These are phyloP conservation scores for Pulveroboletus frians DNA, from an alignment of 768 basidiomycete species.

Conservation along the genomic window DNA sequence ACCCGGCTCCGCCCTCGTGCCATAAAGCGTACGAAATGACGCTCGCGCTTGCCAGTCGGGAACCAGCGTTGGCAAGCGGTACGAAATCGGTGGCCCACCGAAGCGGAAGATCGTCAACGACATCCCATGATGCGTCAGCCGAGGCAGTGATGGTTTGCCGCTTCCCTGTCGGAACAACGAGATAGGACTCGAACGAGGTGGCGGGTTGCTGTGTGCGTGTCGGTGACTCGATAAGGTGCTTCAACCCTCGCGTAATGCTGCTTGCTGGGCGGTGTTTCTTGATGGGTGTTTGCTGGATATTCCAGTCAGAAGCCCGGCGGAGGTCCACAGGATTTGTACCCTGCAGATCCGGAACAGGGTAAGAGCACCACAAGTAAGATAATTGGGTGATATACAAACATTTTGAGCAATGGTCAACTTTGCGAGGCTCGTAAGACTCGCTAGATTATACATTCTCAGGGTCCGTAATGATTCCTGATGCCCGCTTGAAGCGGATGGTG, in stretches of 20 bases:
- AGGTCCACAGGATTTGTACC: slow-evolving; percentile 59
- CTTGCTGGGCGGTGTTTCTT: slow-evolving; percentile 48
- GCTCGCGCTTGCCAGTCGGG: slow-evolving; percentile 52
- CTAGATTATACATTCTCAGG: slow-evolving; percentile 79
- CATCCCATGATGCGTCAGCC: slow-evolving; percentile 60
- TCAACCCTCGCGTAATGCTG: slow-evolving; percentile 60
- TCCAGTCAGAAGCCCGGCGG: slow-evolving; percentile 45
- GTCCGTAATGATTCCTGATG: slow-evolving; percentile 53
- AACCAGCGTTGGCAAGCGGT: slow-evolving; percentile 64
- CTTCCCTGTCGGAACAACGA: slow-evolving; percentile 26
- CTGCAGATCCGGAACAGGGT: slow-evolving; percentile 28
- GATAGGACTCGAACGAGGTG: slow-evolving; percentile 27
- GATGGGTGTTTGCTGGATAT: slow-evolving; percentile 43
- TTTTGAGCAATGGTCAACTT: slow-evolving; percentile 69
- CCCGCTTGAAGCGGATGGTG: slow-evolving; percentile 34
- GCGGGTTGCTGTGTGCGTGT: slow-evolving; percentile 25
- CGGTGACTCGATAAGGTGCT: slow-evolving; percentile 46
- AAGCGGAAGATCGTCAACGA: slow-evolving; percentile 66
- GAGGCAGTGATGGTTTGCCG: slow-evolving; percentile 29
- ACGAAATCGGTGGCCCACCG: slow-evolving; percentile 88
- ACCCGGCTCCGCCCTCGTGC: slow-evolving; percentile 48
- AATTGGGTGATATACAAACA: slow-evolving; percentile 32
- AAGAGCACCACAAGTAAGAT: slow-evolving; percentile 3
- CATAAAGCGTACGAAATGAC: slow-evolving; percentile 67
- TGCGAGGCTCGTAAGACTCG: slow-evolving; percentile 68